Conservation (phyloP, 139 green algal genomes). For the Mychonastes homosphaera region DNA sequence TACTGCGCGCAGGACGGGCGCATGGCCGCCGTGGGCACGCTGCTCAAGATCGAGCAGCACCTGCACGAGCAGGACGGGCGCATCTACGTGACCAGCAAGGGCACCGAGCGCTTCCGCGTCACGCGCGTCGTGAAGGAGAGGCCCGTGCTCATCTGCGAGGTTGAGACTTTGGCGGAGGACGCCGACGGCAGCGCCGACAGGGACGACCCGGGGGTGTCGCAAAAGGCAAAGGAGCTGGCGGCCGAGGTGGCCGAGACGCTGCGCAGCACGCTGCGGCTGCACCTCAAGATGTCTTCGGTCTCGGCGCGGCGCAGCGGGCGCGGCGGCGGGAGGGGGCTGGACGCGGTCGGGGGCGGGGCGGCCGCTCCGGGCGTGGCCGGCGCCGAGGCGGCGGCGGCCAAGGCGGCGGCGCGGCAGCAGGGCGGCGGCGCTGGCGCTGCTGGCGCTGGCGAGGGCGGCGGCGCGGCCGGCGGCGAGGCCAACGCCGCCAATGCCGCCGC, state of each 20-base stretch:
- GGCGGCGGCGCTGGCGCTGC: background rate
- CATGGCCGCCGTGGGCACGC: slow-evolving; percentile 25
- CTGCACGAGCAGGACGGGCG: slow-evolving; percentile 31
- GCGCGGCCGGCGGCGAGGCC: background rate
- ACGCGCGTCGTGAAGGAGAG: slow-evolving; percentile 27
- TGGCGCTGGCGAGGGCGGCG: background rate
- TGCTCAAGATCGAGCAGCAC: slow-evolving; percentile 41
- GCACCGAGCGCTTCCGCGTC: slow-evolving; percentile 34
- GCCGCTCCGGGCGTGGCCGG: background rate
- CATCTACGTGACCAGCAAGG: slow-evolving; percentile 31
- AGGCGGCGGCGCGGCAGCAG: slow-evolving; percentile 12
- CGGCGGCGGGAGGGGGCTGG: too few species aligned
- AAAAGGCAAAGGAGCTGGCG: slow-evolving; percentile 18
- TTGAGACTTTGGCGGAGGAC: slow-evolving; percentile 41
- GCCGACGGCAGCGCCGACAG: slow-evolving; percentile 17
- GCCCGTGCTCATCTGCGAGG: slow-evolving; percentile 39
- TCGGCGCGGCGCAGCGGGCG: too few species aligned
- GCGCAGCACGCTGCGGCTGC: slow-evolving; percentile 38
- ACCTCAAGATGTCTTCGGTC: slow-evolving; percentile 53
- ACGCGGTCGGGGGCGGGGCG: slow-evolving; percentile 20
- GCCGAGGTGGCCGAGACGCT: slow-evolving; percentile 41
- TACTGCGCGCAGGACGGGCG: slow-evolving; percentile 29
- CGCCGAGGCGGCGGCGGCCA: slow-evolving; percentile 6
- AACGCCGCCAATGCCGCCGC: background rate
- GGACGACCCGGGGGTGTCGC: background rate